Base-by-base conservation (phyloP, 2,329 filamentous ascomycete species). In the Exophiala sideris region DNA sequence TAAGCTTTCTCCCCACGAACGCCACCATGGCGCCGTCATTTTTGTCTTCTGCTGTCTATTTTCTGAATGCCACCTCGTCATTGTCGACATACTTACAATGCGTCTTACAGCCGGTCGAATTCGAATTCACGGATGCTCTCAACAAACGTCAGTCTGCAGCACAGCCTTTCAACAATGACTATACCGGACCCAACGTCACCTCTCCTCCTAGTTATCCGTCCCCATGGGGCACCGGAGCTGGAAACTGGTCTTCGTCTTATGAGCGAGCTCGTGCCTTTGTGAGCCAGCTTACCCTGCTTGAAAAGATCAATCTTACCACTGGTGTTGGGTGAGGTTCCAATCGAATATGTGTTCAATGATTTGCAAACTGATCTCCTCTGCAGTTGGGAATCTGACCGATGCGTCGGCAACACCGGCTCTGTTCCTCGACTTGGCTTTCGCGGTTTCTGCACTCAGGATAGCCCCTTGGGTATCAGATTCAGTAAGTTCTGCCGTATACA, bases 231-330 rank as follows among this genome's bases (percentile, higher is more conserved):
- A 82, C 88, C 59, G 86, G 88, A 14, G 70, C 81, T 5, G 88
- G 87, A 9, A 75, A 81, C 41, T 96, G 91, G 91, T 79, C 81
- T 50, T 80, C 83, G 5, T 89, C 90, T 36, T 91, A 95, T 63
- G 74, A 73, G 16, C 85, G 87, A 70, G 91, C 91, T 1, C 83
- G 82, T 62, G 82, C 79, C 2, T 92, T 96, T 65, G 90, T 96
- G 42, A 87, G 86, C 8, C 84, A 91, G 68, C 73, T 96, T 72
- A 95, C 90, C 0, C 78, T 96, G 34, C 68, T 84, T 9, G 91
- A 96, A 71, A 96, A 96, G 75, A 90, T 97, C 71, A 97, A 97
- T 70, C 70, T 99, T 60, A 97, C 92, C 2, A 96, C 91, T 0
- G 92, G 92, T 70, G 82, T 87, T 60, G 91, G 91, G 82, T 92